Evolutionary conservation across 2,329 filamentous ascomycete species (phyloP), one percentile per base, ranked within the genome.

Genomic region (Exophiala aquamarina): DNA sequence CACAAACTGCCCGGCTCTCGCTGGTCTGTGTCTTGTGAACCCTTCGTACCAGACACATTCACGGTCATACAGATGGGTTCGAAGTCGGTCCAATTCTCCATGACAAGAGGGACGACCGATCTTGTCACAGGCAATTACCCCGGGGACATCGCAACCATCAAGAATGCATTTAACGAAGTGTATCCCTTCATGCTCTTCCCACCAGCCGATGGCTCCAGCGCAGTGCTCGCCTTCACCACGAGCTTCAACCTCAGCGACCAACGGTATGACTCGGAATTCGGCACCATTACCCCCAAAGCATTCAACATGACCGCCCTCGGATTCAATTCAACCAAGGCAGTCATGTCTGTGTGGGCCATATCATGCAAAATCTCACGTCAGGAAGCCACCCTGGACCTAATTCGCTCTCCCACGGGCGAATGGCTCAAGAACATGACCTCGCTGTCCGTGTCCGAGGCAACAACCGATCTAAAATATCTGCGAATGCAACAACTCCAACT

Each of bases 271-370:
- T 44, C 41, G 3, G 13, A n/a, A 17, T 44, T 38, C 20, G 41
- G 41, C 41, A 28, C 29, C 5, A 35, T 44, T 20, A 13, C 18
- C 11, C 18, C 23, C 2, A 44, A 35, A 34, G 41, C 41, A 8
- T 44, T 44, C 41, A 44, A 44, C 13, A 44, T 44, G 41, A 38
- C 41, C 7, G 17, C 41, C 13, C 36, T 28, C 11, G 41, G 41
- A 15, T 44, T 44, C 41, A 34, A 44, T 9, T 33, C 26, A 21
- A 44, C 28, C 6, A 47, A 32, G 20, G 37, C 2, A 45, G 45
- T 38, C 28, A 36, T 40, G 29, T 48, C 19, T 49, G 42, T 31
- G 29, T 49, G 10, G 21, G 28, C 19, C 50, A 56, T 29, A 49
- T 18, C 18, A 37, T 37, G 35, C 15, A 13, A 15, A 15, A 15